These are phyloP conservation scores for Myotisia sp. DNA, from an alignment of 2,329 filamentous ascomycete species.

Conservation along the genomic window DNA sequence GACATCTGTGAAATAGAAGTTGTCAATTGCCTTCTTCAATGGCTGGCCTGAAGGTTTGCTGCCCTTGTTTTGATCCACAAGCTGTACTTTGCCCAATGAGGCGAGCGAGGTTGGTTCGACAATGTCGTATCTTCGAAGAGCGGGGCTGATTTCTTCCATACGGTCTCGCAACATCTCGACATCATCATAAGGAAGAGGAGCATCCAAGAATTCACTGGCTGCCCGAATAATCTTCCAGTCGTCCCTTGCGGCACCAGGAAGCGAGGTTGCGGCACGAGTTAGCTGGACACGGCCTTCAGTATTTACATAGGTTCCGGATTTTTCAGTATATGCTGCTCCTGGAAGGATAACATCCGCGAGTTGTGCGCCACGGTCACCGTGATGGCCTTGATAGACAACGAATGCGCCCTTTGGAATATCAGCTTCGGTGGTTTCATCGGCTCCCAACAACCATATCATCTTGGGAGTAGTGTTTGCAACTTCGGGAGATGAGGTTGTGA, in stretches of 20 bases:
- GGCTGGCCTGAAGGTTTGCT: slow-evolving; percentile 55
- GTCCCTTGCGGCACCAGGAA: slow-evolving; percentile 78
- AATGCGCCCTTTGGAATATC: slow-evolving; percentile 94
- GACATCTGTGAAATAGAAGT: slow-evolving; percentile 97
- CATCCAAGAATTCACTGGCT: slow-evolving; percentile 76
- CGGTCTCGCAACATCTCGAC: slow-evolving; percentile 77
- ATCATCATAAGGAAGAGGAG: slow-evolving; percentile 82
- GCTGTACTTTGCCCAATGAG: slow-evolving; percentile 76
- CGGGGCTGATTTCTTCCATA: slow-evolving; percentile 88
- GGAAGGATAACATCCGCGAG: slow-evolving; percentile 88
- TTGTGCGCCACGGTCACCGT: slow-evolving; percentile 85
- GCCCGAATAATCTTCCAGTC: slow-evolving; percentile 99
- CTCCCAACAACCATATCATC: slow-evolving; percentile 91
- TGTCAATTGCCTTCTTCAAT: slow-evolving; percentile 73
- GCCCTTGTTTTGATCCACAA: slow-evolving; percentile 94
- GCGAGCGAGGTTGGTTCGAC: slow-evolving; percentile 65
- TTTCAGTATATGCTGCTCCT: slow-evolving; percentile 92
- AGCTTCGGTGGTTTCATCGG: slow-evolving; percentile 71
- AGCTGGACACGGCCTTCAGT: slow-evolving; percentile 94
- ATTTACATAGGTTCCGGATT: slow-evolving; percentile 91
- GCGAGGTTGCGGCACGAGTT: slow-evolving; percentile 73
- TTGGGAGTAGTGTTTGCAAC: slow-evolving; percentile 80
- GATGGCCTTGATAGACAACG: slow-evolving; percentile 94
- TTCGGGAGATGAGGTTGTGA: slow-evolving; percentile 66
- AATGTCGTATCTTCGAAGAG: slow-evolving; percentile 77